phyloP scores from a whole-genome alignment of 1,139 yeast species.

The Magnusiomyces sp. region DNA sequence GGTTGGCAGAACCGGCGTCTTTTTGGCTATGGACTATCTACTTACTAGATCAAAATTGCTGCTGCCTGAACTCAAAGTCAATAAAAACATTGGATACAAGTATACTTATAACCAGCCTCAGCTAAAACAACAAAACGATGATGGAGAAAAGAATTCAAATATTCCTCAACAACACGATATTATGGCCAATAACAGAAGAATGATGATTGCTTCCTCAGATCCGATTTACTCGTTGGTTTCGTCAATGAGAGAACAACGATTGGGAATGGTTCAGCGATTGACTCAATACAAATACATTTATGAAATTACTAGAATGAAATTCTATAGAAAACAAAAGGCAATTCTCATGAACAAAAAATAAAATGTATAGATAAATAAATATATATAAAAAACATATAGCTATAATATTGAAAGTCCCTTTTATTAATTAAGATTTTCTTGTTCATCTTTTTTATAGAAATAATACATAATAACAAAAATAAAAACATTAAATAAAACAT shows the following conservation, averaged over 20 bases:
- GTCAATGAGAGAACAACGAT: constrained; percentile 43
- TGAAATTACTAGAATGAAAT: constrained; percentile 24
- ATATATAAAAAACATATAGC: too few species aligned
- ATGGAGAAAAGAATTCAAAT: not conserved
- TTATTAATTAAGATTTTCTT: too few species aligned
- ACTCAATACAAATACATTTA: constrained; percentile 48
- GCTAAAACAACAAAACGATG: too few species aligned
- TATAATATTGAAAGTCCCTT: too few species aligned
- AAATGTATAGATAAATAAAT: too few species aligned
- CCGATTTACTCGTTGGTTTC: constrained; percentile 35
- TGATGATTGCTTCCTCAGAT: constrained; percentile 11
- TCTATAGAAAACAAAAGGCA: too few species aligned
- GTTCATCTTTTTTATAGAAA: too few species aligned
- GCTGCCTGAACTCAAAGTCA: not conserved
- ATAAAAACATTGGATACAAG: too few species aligned
- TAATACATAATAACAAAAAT: not conserved
- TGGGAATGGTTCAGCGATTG: constrained; percentile 61
- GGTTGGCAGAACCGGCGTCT: constrained; percentile 78
- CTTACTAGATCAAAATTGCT: constrained; percentile 19
- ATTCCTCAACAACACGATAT: not conserved
- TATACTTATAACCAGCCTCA: too few species aligned
- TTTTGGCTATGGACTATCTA: constrained; percentile 56
- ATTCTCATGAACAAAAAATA: too few species aligned
- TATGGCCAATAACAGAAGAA: too few species aligned
- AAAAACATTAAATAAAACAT: not conserved